Percentiles rank a stretch among this genome's conserved stretches.
Evolutionary conservation across 2,329 filamentous ascomycete genomes (phyloP).

Genomic region (Alternaria incomplexa): DNA sequence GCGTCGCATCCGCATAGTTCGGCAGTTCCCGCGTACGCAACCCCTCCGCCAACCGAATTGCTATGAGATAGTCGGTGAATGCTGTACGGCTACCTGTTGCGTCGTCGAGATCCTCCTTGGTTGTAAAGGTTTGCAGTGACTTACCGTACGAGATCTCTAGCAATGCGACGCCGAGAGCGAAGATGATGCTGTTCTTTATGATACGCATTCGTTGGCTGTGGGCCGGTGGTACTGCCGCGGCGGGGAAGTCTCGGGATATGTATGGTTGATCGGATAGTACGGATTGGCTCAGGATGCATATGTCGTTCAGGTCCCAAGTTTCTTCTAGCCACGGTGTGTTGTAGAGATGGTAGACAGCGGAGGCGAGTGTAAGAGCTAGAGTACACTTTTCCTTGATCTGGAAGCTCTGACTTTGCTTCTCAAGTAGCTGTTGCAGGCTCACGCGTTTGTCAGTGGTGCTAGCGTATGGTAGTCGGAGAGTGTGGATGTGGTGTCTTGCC

Average conservation of each 20-base stretch:
- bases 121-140: background rate
- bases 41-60: background rate
- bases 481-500: background rate
- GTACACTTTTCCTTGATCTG: background rate
- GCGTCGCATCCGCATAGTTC: background rate
- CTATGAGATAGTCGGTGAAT: background rate
- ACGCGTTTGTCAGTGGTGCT: background rate
- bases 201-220: background rate
- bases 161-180: background rate
- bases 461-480: background rate
- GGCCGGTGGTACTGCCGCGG: accelerated
- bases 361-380: background rate
- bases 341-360: background rate
- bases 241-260: background rate
- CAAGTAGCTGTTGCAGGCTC: background rate
- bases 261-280: background rate
- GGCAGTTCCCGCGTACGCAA: background rate
- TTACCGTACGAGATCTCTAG: background rate
- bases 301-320: background rate
- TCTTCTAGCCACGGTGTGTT: background rate
- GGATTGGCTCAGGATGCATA: background rate
- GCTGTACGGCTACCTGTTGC: background rate
- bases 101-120: background rate
- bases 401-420: background rate
- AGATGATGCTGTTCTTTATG: background rate